Evolutionary conservation across 441 rosid genomes (phyloP).

Genomic region (Populus hybrid): DNA sequence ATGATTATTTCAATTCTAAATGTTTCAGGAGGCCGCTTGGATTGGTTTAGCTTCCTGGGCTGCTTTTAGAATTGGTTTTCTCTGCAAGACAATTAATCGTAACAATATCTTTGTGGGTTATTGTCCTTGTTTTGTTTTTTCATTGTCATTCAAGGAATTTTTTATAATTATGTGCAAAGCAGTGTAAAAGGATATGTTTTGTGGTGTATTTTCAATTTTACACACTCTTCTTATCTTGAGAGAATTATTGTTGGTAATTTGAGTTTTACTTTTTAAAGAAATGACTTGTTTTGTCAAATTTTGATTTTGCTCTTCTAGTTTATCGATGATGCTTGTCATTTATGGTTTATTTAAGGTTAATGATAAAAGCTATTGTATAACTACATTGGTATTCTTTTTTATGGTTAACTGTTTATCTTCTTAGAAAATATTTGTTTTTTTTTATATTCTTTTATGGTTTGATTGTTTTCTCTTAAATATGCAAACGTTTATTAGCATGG

Average conservation of each 20-base stretch:
- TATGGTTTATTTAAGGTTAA: not conserved
- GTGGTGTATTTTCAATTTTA: not conserved
- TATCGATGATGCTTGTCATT: not conserved
- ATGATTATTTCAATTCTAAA: not conserved
- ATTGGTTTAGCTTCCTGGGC: not conserved
- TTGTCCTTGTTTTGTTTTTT: not conserved
- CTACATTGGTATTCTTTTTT: not conserved
- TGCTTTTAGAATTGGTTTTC: not conserved
- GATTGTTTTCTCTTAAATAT: not conserved
- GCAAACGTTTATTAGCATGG: not conserved
- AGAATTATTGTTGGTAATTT: not conserved
- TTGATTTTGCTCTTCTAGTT: not conserved
- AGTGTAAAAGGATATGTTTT: not conserved
- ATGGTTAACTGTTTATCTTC: not conserved
- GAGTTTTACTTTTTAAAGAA: not conserved
- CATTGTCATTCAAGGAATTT: not conserved
- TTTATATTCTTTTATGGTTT: not conserved
- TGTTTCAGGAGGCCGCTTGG: not conserved
- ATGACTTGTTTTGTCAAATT: not conserved
- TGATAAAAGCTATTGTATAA: not conserved
- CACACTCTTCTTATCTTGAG: not conserved
- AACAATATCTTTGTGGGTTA: not conserved
- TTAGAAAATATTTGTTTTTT: not conserved
- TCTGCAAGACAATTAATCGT: not conserved
- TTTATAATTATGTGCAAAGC: not conserved